Evolutionary conservation across 441 rosid genomes (phyloP).

Genomic region (Gossypium gossypioides): DNA sequence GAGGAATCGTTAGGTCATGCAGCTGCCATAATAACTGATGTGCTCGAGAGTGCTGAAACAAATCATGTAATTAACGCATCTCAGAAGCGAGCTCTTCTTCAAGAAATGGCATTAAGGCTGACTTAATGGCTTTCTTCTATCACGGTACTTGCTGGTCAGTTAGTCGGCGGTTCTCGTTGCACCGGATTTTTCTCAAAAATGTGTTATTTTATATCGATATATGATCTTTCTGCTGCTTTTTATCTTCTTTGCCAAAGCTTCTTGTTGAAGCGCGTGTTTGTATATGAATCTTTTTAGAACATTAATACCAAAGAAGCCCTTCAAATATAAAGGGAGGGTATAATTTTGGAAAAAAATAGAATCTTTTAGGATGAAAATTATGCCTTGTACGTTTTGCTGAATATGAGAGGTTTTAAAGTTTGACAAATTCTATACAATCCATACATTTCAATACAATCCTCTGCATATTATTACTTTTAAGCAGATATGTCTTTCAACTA

Average conservation of each 20-base stretch:
- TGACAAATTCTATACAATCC: background rate
- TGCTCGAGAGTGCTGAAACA: constrained; percentile 83
- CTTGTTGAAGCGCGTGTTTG: constrained; percentile 14
- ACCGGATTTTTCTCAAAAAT: background rate
- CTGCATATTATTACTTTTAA: background rate
- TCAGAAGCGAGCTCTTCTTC: constrained; percentile 85
- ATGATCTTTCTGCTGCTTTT: background rate
- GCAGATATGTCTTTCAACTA: no score
- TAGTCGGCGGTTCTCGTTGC: no score
- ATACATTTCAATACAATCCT: background rate
- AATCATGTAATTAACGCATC: constrained; percentile 66
- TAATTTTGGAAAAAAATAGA: constrained; percentile 11
- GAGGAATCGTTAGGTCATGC: constrained; percentile 98
- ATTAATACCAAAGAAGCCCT: background rate
- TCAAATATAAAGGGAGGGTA: background rate
- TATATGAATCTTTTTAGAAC: constrained; percentile 13
- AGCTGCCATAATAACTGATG: constrained; percentile 77
- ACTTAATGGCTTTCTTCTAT: constrained; percentile 23
- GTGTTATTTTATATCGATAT: background rate
- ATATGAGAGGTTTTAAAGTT: background rate
- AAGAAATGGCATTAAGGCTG: constrained; percentile 85
- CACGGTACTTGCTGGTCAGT: background rate
- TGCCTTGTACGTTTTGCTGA: background rate
- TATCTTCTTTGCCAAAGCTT: background rate
- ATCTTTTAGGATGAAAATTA: background rate